phyloP scores from a whole-genome alignment of 306 rosid genomes.

The Glycine latifolia region DNA sequence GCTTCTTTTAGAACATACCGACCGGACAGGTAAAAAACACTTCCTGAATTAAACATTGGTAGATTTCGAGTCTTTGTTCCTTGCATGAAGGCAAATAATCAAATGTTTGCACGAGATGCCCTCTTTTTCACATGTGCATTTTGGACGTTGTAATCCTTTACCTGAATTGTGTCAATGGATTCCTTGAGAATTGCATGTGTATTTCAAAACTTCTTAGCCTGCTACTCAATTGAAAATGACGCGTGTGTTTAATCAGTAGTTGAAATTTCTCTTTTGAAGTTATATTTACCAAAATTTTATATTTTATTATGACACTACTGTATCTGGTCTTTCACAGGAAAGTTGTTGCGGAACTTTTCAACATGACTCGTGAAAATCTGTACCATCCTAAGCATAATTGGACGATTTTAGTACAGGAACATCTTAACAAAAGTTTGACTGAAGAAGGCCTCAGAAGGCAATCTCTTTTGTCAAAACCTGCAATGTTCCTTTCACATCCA shows the following conservation, averaged over 20 bases:
- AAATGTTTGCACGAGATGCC: not conserved
- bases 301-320: conserved; percentile 45
- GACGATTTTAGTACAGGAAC: conserved; percentile 75
- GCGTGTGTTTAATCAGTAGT: conserved; percentile 21
- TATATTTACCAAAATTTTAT: conserved; percentile 25
- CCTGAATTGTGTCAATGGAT: conserved; percentile 10
- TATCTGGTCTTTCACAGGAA: conserved; percentile 67
- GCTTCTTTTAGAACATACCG: conserved; percentile 87
- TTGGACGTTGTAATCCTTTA: not conserved
- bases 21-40: conserved; percentile 83
- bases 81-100: conserved; percentile 2
- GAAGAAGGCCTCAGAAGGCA: conserved; percentile 93
- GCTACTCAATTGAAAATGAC: conserved; percentile 14
- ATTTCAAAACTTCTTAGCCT: conserved; percentile 4
- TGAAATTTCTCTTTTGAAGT: conserved; percentile 23
- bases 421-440: conserved; percentile 83
- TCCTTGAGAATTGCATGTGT: conserved; percentile 37
- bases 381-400: conserved; percentile 88
- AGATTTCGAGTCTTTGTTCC: conserved; percentile 21
- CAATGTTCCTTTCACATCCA: conserved; percentile 87
- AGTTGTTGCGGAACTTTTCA: conserved; percentile 68
- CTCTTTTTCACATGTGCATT: not conserved
- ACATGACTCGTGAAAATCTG: conserved; percentile 74
- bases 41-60: conserved; percentile 11
- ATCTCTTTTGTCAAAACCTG: conserved; percentile 73